A percentile compares a stretch with the other conserved stretches of the same genome.
Evolutionary conservation across 352 stramenopile genomes (phyloP).

Genomic region (Phytophthora boehmeriae): DNA sequence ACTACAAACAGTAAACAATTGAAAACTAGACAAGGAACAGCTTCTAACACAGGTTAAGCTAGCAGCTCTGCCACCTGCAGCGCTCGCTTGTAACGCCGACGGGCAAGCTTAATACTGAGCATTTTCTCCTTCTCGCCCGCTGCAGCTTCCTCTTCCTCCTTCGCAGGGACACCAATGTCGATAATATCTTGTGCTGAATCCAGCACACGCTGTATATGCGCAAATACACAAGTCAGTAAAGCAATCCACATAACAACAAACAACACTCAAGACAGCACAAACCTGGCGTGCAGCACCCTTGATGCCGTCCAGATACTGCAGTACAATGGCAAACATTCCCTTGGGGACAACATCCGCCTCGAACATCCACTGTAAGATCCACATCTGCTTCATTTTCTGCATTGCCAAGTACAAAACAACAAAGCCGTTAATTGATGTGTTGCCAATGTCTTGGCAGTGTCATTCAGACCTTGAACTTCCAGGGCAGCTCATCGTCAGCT

Average conservation of each 20-base stretch:
- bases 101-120: constrained; percentile 57
- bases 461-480: constrained; percentile 79
- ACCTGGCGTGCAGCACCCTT: constrained; percentile 68
- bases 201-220: constrained; percentile 62
- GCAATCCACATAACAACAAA: constrained; percentile 1
- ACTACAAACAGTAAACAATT: no score
- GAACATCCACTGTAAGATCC: constrained; percentile 86
- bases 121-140: constrained; percentile 60
- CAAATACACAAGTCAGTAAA: constrained; percentile 2
- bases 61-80: constrained; percentile 77
- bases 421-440: no score
- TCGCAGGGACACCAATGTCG: constrained; percentile 60
- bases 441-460: no score
- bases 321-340: constrained; percentile 74
- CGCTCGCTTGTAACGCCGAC: constrained; percentile 81
- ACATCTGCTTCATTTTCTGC: constrained; percentile 85
- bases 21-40: no score
- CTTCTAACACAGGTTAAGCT: constrained; percentile 44
- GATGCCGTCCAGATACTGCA: constrained; percentile 78
- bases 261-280: constrained; percentile 2
- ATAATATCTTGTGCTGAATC: constrained; percentile 76
- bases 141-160: constrained; percentile 44
- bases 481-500: constrained; percentile 59
- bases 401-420: constrained; percentile 8
- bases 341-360: constrained; percentile 82